Base-by-base conservation (phyloP, 768 basidiomycete genomes). In the Tricholoma sp. region DNA sequence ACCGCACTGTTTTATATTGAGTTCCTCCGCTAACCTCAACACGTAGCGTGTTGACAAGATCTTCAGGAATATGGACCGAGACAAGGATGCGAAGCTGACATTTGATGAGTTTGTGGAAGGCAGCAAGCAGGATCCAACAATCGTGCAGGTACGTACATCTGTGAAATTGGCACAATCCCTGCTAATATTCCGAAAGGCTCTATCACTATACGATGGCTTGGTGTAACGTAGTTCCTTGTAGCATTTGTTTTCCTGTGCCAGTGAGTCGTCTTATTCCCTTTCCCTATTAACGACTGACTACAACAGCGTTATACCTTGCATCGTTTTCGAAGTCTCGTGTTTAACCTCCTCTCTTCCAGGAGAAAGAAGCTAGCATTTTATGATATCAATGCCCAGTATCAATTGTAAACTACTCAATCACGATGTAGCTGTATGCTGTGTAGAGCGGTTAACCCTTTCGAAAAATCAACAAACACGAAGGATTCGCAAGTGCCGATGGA, bases 101-200 rank as follows among this genome's bases (percentile, higher is more conserved):
- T 99, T 87, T 71, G 94, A 95, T 9, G 97, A 99, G 71, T 99
- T 99, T 69, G 94, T 95, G 18, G 94, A 98, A 70, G 97, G 97
- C 31, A 93, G 90, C 72, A 98, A 98, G 74, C 94, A 97, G 71
- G 97, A 99, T 71, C 97, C 97, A 31, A 98, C 96, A 19, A 98
- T 99, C 71, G 95, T 99, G 12, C 94, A 98, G 85, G 96, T 89
- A 51, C 35, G 53, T 39, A 16, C 62, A 49, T 63, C 59, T 37
- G 55, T 54, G 34, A 29, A 7, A 21, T 3, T 16, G 8, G 6
- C 32, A 4, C 19, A 35, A 34, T 32, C 18, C 35, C 24, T 18
- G 18, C 16, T 22, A 54, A 54, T n/a, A 50, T 27, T 59, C 57
- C 49, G 59, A 39, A 64, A 97, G 94, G 94, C 95, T 22, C 73